These are phyloP conservation scores for Reticulascus tulasneorum DNA, from an alignment of 2,329 filamentous ascomycete species.

Conservation along the genomic window DNA sequence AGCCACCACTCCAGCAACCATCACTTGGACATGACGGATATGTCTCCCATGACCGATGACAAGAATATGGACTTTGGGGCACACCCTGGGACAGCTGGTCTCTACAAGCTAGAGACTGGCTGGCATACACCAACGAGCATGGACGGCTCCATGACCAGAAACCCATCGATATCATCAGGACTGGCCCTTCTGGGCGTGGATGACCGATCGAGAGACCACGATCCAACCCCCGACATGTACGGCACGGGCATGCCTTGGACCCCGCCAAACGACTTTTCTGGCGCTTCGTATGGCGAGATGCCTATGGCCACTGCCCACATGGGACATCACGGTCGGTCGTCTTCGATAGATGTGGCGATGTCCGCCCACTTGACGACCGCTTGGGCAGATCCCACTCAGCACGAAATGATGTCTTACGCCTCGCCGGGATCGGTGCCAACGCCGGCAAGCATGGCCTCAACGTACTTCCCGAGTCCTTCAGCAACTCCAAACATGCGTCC, in stretches of 20 bases:
- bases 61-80: slow-evolving; percentile 25
- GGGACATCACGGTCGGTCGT: slow-evolving; percentile 25
- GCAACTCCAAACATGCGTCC: slow-evolving; percentile 31
- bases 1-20: slow-evolving; percentile 15
- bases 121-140: slow-evolving; percentile 35
- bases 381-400: slow-evolving; percentile 23
- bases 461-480: slow-evolving; percentile 36
- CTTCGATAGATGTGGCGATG: slow-evolving; percentile 31
- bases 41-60: slow-evolving; percentile 21
- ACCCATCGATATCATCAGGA: slow-evolving; percentile 29
- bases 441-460: slow-evolving; percentile 29
- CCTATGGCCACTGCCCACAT: slow-evolving; percentile 22
- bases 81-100: slow-evolving; percentile 21
- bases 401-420: slow-evolving; percentile 29
- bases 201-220: slow-evolving; percentile 17
- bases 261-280: slow-evolving; percentile 30
- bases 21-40: slow-evolving; percentile 17
- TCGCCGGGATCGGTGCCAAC: slow-evolving; percentile 27
- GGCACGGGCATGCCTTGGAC: slow-evolving; percentile 34
- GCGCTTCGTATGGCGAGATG: slow-evolving; percentile 27
- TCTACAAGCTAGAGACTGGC: slow-evolving; percentile 32
- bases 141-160: slow-evolving; percentile 28
- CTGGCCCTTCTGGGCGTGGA: slow-evolving; percentile 27
- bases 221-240: slow-evolving; percentile 28
- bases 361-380: slow-evolving; percentile 20